A percentile compares a stretch with the other conserved stretches of the same genome.
Evolutionary conservation across 306 rosid species (phyloP).

Genomic region (Casuarina equisetifolia): DNA sequence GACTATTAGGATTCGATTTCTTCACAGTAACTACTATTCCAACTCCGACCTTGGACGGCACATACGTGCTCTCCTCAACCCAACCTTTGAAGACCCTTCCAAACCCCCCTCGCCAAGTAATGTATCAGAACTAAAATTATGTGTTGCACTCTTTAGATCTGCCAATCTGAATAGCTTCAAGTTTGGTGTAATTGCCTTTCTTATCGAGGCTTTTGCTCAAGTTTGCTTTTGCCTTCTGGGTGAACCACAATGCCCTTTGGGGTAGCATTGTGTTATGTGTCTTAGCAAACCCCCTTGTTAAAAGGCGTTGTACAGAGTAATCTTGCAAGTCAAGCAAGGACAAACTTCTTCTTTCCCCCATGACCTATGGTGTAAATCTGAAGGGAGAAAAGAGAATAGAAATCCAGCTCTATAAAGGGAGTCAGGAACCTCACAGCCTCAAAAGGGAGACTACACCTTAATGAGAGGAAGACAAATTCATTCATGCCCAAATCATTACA

Average conservation of each 20-base stretch:
- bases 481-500: too few species aligned
- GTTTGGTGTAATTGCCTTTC: constrained; percentile 27
- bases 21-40: constrained; percentile 84
- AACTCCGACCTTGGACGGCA: constrained; percentile 62
- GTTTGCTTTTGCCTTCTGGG: neutral
- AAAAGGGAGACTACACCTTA: too few species aligned
- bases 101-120: constrained; percentile 81
- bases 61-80: constrained; percentile 52
- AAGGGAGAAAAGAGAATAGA: too few species aligned
- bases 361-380: too few species aligned
- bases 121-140: constrained; percentile 39
- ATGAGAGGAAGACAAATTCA: too few species aligned
- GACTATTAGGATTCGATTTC: constrained; percentile 67
- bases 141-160: constrained; percentile 72
- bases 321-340: too few species aligned
- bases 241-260: neutral
- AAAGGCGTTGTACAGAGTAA: too few species aligned
- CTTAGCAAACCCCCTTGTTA: too few species aligned
- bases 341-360: too few species aligned
- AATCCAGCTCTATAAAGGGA: too few species aligned
- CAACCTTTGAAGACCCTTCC: constrained; percentile 93
- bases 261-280: neutral
- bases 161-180: constrained; percentile 50
- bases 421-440: too few species aligned
- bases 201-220: neutral